A percentile compares a stretch with the other conserved stretches of the same genome.
These are phyloP conservation scores for Jimgerdemannia flammicorona DNA, from an alignment of 192 early-diverging fungal species.

Conservation along the genomic window DNA sequence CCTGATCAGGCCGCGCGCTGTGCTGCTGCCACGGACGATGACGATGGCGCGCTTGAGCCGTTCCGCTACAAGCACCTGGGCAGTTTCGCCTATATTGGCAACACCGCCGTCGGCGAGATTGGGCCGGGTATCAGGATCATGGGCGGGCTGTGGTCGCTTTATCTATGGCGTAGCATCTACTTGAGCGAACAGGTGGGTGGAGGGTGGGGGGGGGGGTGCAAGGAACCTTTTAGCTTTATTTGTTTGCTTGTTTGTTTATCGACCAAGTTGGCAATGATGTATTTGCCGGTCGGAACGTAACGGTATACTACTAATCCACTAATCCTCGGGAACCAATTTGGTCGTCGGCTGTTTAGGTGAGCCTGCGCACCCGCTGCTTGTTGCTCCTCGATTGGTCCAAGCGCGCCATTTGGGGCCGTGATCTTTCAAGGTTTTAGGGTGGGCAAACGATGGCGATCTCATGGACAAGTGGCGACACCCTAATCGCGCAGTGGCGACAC, in stretches of 20 bases:
- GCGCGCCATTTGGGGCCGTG: conserved; percentile 41
- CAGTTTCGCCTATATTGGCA: conserved; percentile 66
- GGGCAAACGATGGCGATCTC: background rate
- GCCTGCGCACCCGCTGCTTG: conserved; percentile 30
- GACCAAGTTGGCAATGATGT: too few species aligned
- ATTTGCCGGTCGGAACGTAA: too few species aligned
- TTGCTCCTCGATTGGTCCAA: conserved; percentile 41
- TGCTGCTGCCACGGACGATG: conserved; percentile 6
- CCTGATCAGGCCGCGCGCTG: conserved; percentile 26
- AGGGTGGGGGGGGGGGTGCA: too few species aligned
- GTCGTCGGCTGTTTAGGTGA: conserved; percentile 4
- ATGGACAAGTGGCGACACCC: too few species aligned
- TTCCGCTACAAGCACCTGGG: conserved; percentile 67
- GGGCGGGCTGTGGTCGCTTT: conserved; percentile 47
- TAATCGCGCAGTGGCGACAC: too few species aligned
- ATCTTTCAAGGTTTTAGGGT: conserved; percentile 40
- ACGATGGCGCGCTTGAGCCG: conserved; percentile 10
- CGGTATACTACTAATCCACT: too few species aligned
- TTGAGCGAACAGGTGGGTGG: conserved; percentile 44
- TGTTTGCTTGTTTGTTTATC: too few species aligned
- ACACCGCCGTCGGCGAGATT: conserved; percentile 50
- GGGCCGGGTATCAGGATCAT: conserved; percentile 43
- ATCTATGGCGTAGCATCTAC: conserved; percentile 55
- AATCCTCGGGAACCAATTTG: too few species aligned
- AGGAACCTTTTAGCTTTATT: conserved; percentile 3